A percentile compares a stretch with the other conserved stretches of the same genome.
These are phyloP conservation scores for Primulina huaijiensis DNA, from an alignment of 257 asterid genomes.

Conservation along the genomic window DNA sequence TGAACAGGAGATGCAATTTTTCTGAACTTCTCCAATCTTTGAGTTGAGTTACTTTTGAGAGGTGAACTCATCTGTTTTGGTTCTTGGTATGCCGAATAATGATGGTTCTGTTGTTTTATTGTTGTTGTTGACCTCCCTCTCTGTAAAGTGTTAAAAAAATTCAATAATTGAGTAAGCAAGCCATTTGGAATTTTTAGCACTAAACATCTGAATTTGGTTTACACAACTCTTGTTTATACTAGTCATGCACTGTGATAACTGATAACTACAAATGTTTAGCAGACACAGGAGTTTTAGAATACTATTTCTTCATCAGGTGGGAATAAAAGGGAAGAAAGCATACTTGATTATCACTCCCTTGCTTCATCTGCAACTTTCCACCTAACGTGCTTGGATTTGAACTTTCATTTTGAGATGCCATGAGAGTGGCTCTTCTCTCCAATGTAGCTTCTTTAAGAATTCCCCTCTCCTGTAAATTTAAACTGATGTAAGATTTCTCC, in stretches of 20 bases:
- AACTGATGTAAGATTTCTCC: conserved; percentile 20
- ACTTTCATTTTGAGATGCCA: conserved; percentile 32
- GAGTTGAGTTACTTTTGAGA: conserved; percentile 32
- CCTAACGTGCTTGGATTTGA: conserved; percentile 29
- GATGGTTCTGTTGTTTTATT: conserved; percentile 29
- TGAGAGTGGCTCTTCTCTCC: conserved; percentile 43
- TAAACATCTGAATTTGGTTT: neutral
- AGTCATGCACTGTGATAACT: neutral
- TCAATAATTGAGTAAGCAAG: conserved; percentile 4
- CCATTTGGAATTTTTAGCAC: conserved; percentile 8
- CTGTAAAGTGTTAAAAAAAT: conserved; percentile 31
- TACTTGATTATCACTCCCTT: conserved; percentile 43
- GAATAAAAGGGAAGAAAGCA: conserved; percentile 4
- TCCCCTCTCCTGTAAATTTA: conserved; percentile 73
- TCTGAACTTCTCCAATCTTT: conserved; percentile 44
- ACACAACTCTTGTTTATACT: no score
- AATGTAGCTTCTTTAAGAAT: conserved; percentile 75
- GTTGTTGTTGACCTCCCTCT: conserved; percentile 32
- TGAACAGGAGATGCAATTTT: conserved; percentile 41
- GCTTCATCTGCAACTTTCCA: conserved; percentile 38
- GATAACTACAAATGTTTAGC: neutral
- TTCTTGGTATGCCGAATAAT: conserved; percentile 20
- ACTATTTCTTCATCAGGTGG: neutral
- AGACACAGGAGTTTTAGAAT: neutral
- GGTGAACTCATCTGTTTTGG: conserved; percentile 25